These are phyloP conservation scores for Didymella glomerata DNA, from an alignment of 2,329 filamentous ascomycete species.

Conservation along the genomic window DNA sequence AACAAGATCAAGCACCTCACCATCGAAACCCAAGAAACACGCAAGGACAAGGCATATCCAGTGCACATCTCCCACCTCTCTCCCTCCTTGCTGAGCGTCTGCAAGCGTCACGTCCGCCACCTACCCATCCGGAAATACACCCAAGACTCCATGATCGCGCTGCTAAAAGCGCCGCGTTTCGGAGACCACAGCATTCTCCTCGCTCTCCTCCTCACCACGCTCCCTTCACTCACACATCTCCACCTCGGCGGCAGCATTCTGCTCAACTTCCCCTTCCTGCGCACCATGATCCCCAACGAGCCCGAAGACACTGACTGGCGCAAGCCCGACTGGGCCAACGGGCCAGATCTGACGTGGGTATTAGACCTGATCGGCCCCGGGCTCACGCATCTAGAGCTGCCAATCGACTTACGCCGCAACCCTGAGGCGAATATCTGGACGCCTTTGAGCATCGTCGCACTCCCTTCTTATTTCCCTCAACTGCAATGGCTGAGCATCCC, in stretches of 20 bases:
- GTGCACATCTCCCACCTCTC: not conserved
- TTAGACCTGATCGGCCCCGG: not conserved
- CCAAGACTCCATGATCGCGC: not conserved
- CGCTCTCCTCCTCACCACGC: slow-evolving; percentile 2
- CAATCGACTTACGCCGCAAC: not conserved
- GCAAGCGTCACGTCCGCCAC: slow-evolving; percentile 1
- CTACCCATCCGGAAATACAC: not conserved
- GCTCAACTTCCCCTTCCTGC: slow-evolving; percentile 6
- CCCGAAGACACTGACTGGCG: not conserved
- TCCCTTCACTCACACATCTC: not conserved
- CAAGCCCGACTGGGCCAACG: not conserved
- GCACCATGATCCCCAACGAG: not conserved
- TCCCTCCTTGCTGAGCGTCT: not conserved
- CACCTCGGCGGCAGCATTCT: slow-evolving; percentile 8
- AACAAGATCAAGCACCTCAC: slow-evolving; percentile 5
- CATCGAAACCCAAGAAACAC: slow-evolving; percentile 12
- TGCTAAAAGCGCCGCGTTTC: not conserved
- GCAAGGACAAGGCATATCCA: not conserved
- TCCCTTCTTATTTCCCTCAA: not conserved
- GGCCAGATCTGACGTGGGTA: slow-evolving; percentile 1
- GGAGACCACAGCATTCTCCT: not conserved
- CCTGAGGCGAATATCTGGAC: not conserved
- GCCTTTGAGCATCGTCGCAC: not conserved
- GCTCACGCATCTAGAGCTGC: slow-evolving; percentile 6
- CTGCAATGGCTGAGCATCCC: slow-evolving; percentile 7